Evolutionary conservation across 441 rosid genomes (phyloP).

Genomic region (Populus tomentosa): DNA sequence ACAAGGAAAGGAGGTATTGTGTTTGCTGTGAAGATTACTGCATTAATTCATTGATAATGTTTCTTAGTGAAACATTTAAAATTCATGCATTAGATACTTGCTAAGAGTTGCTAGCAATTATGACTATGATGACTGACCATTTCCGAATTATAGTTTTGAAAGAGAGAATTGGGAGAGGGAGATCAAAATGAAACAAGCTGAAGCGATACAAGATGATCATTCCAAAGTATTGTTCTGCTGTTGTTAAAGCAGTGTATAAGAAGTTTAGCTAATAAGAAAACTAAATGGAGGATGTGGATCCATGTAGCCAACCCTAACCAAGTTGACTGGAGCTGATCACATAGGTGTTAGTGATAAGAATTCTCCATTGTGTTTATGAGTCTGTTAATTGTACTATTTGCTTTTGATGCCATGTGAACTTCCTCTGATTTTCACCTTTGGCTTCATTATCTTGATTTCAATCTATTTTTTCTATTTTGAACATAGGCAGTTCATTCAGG

Average conservation of each 20-base stretch:
- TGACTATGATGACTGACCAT: not conserved
- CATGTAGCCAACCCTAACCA: not conserved
- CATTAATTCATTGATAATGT: not conserved
- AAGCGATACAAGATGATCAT: too few species aligned
- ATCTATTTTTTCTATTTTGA: constrained; percentile 6
- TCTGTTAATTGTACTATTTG: not conserved
- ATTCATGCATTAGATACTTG: not conserved
- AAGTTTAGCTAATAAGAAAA: not conserved
- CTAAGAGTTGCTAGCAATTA: not conserved
- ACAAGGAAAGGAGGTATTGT: not conserved
- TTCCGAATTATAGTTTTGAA: not conserved
- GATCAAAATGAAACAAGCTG: too few species aligned
- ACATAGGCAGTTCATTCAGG: constrained; percentile 99
- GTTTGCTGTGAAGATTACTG: not conserved
- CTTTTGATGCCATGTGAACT: constrained; percentile 1
- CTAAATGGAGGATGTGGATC: not conserved
- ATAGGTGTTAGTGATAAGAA: not conserved
- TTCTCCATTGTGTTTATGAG: constrained; percentile 1
- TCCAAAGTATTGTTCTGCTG: not conserved
- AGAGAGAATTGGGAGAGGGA: not conserved
- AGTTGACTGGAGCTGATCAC: not conserved
- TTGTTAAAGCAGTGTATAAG: not conserved
- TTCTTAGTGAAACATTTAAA: not conserved
- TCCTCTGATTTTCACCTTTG: constrained; percentile 12
- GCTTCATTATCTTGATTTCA: constrained; percentile 15